Base-by-base conservation (phyloP, 2,329 filamentous ascomycete species). In the Fragosphaeria purpurea region DNA sequence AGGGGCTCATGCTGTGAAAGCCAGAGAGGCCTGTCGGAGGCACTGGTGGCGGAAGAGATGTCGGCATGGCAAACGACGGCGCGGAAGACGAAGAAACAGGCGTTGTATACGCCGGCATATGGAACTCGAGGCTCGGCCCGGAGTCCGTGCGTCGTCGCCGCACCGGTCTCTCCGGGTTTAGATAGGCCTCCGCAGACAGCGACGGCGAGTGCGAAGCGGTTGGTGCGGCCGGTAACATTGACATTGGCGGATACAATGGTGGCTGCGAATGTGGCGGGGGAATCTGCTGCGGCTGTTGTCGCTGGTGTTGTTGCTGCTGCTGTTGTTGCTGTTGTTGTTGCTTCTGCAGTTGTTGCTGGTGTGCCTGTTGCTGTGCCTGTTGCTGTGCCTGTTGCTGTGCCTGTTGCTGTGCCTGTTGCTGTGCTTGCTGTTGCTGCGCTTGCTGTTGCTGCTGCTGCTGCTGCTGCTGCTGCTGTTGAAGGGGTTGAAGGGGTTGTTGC, bases 161-260 rank as follows among this genome's bases (percentile, higher is more conserved):
- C 10, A 50, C 33, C 4, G 55, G 55, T 3, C 55, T 53, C 37
- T 57, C 44, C 51, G 51, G 12, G 45, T 41, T 10, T 58, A 53
- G n/a, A 52, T 51, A 32, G 56, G 55, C 48, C 61, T 62, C 7
- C 58, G 53, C 8, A 54, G 56, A 7, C 51, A 53, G 33, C 54
- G 56, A n/a, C 56, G 56, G 40, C 56, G 58, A 39, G 53, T 49
- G 6, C 45, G 51, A 59, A 50, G 63, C 59, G 22, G 59, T 34
- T 7, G 39, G 41, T 55, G n/a, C 37, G 1, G 39, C 30, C 6
- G 48, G 45, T 6, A 34, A 41, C 6, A 47, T 50, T 0, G 51
- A 40, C 45, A 52, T 53, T 4, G 47, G 53, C 12, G 48, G 50
- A n/a, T 51, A 52, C 10, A 48, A 37, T 12, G 44, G 48, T 6